Evolutionary conservation across 805 yeast genomes (phyloP).

Genomic region (Henningerozyma blattae): DNA sequence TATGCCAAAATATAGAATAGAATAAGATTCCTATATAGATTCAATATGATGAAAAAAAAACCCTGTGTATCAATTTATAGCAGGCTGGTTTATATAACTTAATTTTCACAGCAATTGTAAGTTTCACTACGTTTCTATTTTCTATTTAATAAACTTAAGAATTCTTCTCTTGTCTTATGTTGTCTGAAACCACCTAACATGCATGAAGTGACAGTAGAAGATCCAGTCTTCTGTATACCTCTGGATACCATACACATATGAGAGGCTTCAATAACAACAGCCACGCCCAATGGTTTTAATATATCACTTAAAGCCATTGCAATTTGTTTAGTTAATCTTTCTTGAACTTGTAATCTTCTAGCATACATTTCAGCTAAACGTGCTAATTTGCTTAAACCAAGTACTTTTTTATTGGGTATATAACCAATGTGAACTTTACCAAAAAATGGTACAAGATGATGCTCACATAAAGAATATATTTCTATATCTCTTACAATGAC

Average conservation of each 20-base stretch:
- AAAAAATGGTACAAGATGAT: slow-evolving; percentile 92
- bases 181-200: slow-evolving; percentile 96
- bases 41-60: too few relatives aligned
- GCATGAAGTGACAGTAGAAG: slow-evolving; percentile 87
- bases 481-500: slow-evolving; percentile 94
- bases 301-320: slow-evolving; percentile 92
- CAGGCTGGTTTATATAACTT: not conserved
- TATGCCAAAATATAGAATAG: not conserved
- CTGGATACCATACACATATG: slow-evolving; percentile 99
- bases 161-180: slow-evolving; percentile 94
- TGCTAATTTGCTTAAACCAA: slow-evolving; percentile 88
- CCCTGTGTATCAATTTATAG: too few relatives aligned
- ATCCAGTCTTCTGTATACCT: slow-evolving; percentile 93
- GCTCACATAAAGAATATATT: slow-evolving; percentile 88
- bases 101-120: not conserved
- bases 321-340: slow-evolving; percentile 89
- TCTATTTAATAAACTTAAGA: slow-evolving; percentile 67
- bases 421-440: slow-evolving; percentile 98
- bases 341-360: slow-evolving; percentile 95
- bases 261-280: slow-evolving; percentile 94
- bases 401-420: slow-evolving; percentile 85
- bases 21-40: not conserved
- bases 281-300: slow-evolving; percentile 90
- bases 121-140: slow-evolving; percentile 16
- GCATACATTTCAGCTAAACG: slow-evolving; percentile 95